Conservation (phyloP, 139 green algal species). For the Closterium sp. region DNA sequence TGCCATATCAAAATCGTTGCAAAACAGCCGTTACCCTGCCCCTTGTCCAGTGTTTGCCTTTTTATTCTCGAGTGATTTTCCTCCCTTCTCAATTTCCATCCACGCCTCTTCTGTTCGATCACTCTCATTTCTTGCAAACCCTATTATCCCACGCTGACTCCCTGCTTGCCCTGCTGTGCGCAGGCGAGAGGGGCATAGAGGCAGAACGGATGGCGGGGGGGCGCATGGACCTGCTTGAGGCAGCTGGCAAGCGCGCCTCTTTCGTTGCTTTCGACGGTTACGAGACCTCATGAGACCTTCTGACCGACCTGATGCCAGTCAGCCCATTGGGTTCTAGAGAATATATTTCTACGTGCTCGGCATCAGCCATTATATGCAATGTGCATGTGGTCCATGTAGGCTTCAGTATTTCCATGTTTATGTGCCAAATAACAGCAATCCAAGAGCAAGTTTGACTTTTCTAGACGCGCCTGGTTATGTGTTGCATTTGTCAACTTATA, state of each 20-base stretch:
- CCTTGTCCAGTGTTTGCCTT: neutral
- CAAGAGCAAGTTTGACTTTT: too few species aligned
- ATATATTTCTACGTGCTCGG: too few species aligned
- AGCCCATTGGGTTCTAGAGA: too few species aligned
- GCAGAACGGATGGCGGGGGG: slow-evolving; percentile 36
- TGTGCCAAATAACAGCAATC: too few species aligned
- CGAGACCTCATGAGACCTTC: neutral
- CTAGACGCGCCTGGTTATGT: too few species aligned
- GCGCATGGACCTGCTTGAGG: slow-evolving; percentile 13
- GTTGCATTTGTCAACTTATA: too few species aligned
- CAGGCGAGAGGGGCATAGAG: slow-evolving; percentile 33
- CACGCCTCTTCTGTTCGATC: neutral
- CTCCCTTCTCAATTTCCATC: neutral
- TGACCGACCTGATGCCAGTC: too few species aligned
- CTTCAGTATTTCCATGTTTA: too few species aligned
- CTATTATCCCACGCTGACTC: too few species aligned
- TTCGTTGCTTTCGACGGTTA: neutral
- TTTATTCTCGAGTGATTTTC: neutral
- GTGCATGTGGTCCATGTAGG: too few species aligned
- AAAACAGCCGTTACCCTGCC: neutral
- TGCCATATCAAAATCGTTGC: neutral
- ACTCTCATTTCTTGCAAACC: too few species aligned
- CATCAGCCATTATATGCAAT: too few species aligned
- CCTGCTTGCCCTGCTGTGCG: neutral
- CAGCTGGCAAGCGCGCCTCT: neutral